Percentiles rank a stretch among this genome's conserved stretches.
Conservation (phyloP, 495 filamentous ascomycete genomes). For the Staphylotrichum tortipilum region DNA sequence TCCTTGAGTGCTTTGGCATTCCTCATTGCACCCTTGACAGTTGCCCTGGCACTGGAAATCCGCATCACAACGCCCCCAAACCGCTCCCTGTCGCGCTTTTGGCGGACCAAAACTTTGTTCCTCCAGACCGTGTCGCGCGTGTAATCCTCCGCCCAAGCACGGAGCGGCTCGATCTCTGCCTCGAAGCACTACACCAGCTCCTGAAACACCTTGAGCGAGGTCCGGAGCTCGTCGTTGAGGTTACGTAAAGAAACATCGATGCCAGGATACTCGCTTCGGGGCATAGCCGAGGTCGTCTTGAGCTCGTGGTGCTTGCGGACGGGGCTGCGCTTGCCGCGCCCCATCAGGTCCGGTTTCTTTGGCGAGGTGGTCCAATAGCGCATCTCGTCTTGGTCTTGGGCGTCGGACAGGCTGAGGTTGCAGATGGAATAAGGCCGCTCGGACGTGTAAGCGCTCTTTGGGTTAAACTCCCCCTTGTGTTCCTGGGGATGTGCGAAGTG, state of each 20-base stretch:
- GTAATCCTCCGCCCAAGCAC: conserved; percentile 10
- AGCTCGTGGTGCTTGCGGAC: neutral
- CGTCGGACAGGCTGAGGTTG: conserved; percentile 1
- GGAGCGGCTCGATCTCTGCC: conserved; percentile 3
- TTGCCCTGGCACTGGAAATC: neutral
- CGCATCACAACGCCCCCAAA: neutral
- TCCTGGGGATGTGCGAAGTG: neutral
- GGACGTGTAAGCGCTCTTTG: neutral
- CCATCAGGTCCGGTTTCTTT: neutral
- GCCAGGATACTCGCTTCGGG: neutral
- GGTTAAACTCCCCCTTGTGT: neutral
- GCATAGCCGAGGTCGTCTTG: neutral
- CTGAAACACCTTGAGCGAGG: conserved; percentile 8
- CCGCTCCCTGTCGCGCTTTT: neutral
- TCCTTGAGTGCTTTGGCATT: neutral
- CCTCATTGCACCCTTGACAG: conserved; percentile 6
- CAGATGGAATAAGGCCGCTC: neutral
- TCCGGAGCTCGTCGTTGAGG: conserved; percentile 6
- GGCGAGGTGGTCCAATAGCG: neutral
- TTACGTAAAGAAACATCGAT: conserved; percentile 12
- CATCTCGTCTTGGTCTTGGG: neutral
- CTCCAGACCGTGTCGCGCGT: conserved; percentile 20
- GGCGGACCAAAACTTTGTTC: conserved; percentile 8
- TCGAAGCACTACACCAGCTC: conserved; percentile 11
- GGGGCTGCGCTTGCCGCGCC: neutral